Conservation (phyloP, 1,284 basidiomycete species). For the Ustilago nuda region DNA sequence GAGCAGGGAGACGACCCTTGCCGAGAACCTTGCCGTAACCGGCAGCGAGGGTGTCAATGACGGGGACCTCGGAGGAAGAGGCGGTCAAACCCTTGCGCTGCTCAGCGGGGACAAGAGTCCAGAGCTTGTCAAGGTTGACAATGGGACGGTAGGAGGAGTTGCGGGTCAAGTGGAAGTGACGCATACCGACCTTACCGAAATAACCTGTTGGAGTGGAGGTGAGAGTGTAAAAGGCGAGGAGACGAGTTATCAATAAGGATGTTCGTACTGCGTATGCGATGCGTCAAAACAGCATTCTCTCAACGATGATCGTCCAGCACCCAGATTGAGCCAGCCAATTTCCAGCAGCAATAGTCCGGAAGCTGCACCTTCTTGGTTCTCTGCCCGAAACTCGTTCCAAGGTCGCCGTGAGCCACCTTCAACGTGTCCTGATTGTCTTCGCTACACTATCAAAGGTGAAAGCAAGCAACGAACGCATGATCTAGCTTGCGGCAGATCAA, state of each 20-base stretch:
- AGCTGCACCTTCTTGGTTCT: no score
- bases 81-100: constrained; percentile 62
- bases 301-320: background rate
- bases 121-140: constrained; percentile 78
- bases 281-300: background rate
- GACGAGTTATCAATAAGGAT: constrained; percentile 11
- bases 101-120: constrained; percentile 68
- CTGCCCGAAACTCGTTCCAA: no score
- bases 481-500: no score
- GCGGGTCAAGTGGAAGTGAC: constrained; percentile 94
- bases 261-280: background rate
- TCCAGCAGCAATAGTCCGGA: no score
- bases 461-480: no score
- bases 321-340: no score
- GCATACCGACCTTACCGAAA: constrained; percentile 96
- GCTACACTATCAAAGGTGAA: no score
- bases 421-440: no score
- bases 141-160: constrained; percentile 90
- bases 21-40: constrained; percentile 69
- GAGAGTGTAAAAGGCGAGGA: background rate
- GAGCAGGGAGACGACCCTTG: constrained; percentile 67
- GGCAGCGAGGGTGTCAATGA: constrained; percentile 68
- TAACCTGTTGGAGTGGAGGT: constrained; percentile 76
- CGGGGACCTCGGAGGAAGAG: constrained; percentile 65
- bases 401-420: no score